Conservation (phyloP, 345 rosid species). For the Citrus australasica region DNA sequence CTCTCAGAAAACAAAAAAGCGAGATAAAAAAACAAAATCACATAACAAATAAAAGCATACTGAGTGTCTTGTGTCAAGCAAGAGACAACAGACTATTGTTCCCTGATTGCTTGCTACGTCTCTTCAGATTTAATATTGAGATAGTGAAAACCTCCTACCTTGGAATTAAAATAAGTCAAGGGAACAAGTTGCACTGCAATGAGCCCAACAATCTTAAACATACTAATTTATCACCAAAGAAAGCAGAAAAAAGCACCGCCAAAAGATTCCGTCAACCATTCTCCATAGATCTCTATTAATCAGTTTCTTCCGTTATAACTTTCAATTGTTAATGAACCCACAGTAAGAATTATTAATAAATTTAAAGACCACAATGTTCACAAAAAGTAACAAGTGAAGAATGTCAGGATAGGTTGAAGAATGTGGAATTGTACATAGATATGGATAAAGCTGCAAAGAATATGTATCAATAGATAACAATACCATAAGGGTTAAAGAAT, state of each 20-base stretch:
- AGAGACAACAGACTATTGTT: conserved; percentile 25
- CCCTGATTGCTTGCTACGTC: conserved; percentile 12
- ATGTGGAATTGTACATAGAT: neutral
- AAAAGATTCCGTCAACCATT: neutral
- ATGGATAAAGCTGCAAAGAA: neutral
- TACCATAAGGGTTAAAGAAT: neutral
- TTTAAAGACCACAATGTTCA: neutral
- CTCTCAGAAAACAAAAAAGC: neutral
- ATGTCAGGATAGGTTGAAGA: neutral
- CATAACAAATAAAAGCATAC: neutral
- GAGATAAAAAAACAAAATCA: neutral
- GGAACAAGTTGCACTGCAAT: conserved; percentile 54
- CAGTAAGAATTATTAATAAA: neutral
- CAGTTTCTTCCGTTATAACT: neutral
- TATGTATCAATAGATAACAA: neutral
- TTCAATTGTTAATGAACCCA: neutral
- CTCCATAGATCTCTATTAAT: neutral
- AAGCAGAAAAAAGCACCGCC: neutral
- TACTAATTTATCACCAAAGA: neutral
- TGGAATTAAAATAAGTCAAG: conserved; percentile 35
- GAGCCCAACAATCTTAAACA: conserved; percentile 15
- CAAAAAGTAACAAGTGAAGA: neutral
- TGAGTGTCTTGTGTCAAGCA: neutral
- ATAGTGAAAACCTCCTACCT: conserved; percentile 40
- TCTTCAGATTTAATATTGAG: conserved; percentile 29